Evolutionary conservation across 2,329 filamentous ascomycete genomes (phyloP), one percentile per base, ranked within the genome.

Genomic region (Clonostachys rhizophaga): DNA sequence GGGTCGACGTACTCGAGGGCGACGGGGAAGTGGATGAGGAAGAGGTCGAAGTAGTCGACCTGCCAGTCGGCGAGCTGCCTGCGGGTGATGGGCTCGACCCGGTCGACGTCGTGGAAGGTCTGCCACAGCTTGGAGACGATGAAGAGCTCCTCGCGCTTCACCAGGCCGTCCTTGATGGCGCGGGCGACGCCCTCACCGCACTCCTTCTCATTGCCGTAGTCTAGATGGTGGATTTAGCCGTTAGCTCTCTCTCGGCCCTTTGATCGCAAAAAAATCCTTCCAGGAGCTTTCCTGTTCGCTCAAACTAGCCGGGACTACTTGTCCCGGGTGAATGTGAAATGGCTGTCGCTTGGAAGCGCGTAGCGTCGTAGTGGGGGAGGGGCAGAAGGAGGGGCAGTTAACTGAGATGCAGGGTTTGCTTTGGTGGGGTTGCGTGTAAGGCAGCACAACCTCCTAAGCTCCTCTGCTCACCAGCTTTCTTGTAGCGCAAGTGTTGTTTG

Each of bases 51-150:
- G 76, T 95, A 95, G 60, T 91, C 89, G 51, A 95, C 66, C 52
- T 86, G 84, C 83, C 88, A 92, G 75, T 92, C 87, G 55, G 82
- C 79, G 52, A 91, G 83, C 71, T 91, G 87, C 62, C 84, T 85
- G 67, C 81, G 81, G 68, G 75, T 79, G 62, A 94, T 90, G 49
- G 84, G 83, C 69, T 86, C 82, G 52, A 92, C 88, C 57, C 79
- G 78, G 56, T 92, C 84, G 57, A 76, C 77, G 60, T 92, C 86
- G 75, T 95, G 89, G 81, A 91, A 95, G 55, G 84, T 85, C 74
- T 92, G 91, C 90, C 91, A 95, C 49, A 96, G 85, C 77, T 95
- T 96, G 69, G 86, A 90, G 54, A 91, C 87, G 63, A 96, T 84
- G 81, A 95, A 95, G 64, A 95, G 86, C 20, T 96, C 89, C 68